These are phyloP conservation scores for Myxozyma neglecta DNA, from an alignment of 805 yeast genomes.

Conservation along the genomic window DNA sequence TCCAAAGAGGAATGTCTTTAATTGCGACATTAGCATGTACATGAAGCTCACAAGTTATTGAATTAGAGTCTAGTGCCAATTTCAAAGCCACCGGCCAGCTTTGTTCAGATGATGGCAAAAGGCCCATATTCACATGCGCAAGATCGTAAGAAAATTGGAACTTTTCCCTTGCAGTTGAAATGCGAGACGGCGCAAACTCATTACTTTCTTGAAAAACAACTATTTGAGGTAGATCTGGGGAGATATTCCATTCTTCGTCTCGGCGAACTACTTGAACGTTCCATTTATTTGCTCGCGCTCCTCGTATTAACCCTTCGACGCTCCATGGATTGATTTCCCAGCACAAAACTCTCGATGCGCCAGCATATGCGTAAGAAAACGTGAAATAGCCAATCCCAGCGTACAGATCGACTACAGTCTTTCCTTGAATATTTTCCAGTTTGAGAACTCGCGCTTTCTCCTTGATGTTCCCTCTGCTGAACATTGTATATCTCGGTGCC, in stretches of 20 bases:
- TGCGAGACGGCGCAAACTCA: conserved; percentile 50
- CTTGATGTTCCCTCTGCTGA: conserved; percentile 80
- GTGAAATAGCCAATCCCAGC: conserved; percentile 87
- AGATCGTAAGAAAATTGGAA: conserved; percentile 36
- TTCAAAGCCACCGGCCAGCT: conserved; percentile 56
- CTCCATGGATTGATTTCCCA: conserved; percentile 91
- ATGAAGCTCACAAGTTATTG: conserved; percentile 44
- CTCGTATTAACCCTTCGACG: conserved; percentile 63
- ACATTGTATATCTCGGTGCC: conserved; percentile 87
- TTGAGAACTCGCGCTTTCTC: conserved; percentile 68
- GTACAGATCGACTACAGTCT: conserved; percentile 65
- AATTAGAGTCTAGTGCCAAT: conserved; percentile 27
- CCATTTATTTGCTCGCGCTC: conserved; percentile 51
- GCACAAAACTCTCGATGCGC: conserved; percentile 58
- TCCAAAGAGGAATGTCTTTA: conserved; percentile 44
- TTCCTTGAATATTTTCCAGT: conserved; percentile 43
- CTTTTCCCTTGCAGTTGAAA: conserved; percentile 13
- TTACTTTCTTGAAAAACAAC: conserved; percentile 67
- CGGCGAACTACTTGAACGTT: conserved; percentile 42
- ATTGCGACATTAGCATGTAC: conserved; percentile 73
- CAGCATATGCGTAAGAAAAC: conserved; percentile 58
- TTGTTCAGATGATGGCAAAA: conserved; percentile 67
- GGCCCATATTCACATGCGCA: conserved; percentile 71
- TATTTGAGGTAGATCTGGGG: conserved; percentile 36
- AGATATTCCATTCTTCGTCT: conserved; percentile 41